Conservation (phyloP, 2,329 filamentous ascomycete genomes). For the Scedosporium boydii region DNA sequence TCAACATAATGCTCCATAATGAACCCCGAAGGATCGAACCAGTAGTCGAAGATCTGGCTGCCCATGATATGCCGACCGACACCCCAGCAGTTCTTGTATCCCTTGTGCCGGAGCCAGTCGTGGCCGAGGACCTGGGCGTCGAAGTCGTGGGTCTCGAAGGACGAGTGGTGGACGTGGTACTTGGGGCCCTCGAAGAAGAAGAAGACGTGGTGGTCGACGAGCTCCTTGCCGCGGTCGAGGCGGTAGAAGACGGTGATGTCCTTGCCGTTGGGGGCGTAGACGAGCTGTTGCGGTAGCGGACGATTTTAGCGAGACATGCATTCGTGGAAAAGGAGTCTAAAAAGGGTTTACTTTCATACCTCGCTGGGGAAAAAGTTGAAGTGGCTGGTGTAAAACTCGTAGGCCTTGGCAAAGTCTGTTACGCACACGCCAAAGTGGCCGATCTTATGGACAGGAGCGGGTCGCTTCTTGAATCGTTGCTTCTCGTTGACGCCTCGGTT, state of each 20-base stretch:
- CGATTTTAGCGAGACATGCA: too few species aligned
- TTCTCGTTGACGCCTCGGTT: conserved; percentile 33
- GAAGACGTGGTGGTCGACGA: conserved; percentile 42
- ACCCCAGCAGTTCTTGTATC: conserved; percentile 59
- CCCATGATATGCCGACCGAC: conserved; percentile 62
- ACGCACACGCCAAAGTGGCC: conserved; percentile 46
- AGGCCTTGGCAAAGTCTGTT: conserved; percentile 37
- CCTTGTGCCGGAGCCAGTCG: conserved; percentile 54
- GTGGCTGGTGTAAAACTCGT: conserved; percentile 37
- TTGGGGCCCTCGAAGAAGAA: conserved; percentile 37
- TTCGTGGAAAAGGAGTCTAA: neutral
- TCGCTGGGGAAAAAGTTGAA: conserved; percentile 45
- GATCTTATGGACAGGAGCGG: conserved; percentile 40
- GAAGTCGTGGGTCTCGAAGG: conserved; percentile 63
- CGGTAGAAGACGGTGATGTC: conserved; percentile 36
- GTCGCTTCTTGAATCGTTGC: conserved; percentile 38
- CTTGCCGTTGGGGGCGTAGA: conserved; percentile 16
- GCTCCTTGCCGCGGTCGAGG: conserved; percentile 30
- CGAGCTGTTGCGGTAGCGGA: conserved; percentile 6
- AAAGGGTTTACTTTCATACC: conserved; percentile 16
- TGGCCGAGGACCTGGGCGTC: conserved; percentile 63
- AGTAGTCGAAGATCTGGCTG: conserved; percentile 52
- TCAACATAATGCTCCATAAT: conserved; percentile 65
- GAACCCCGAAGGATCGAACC: conserved; percentile 47
- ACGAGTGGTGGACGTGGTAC: conserved; percentile 55